These are phyloP conservation scores for Sungouiella blattae DNA, from an alignment of 805 yeast genomes.

Conservation along the genomic window DNA sequence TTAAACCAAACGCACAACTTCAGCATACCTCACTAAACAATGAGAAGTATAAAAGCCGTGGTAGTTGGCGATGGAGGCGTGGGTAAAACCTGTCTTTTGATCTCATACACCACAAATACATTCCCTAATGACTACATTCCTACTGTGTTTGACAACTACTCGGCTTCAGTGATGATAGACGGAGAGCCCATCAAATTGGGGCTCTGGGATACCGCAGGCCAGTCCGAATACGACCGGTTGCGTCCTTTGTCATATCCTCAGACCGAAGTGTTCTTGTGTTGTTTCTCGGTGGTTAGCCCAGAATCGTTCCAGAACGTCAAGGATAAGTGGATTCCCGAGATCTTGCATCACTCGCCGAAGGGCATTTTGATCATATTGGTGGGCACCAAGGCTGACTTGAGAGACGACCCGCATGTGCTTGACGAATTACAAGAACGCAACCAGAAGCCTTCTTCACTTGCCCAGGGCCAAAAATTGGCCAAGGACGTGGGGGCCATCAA, in stretches of 20 bases:
- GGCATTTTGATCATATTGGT: slow-evolving; percentile 67
- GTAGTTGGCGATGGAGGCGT: slow-evolving; percentile 96
- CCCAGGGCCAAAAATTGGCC: slow-evolving; percentile 66
- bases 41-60: slow-evolving; percentile 89
- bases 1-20: no score
- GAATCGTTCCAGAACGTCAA: slow-evolving; percentile 76
- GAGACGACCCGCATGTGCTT: slow-evolving; percentile 76
- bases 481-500: slow-evolving; percentile 67
- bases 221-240: slow-evolving; percentile 84
- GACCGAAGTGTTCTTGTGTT: slow-evolving; percentile 81
- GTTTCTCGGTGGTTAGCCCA: slow-evolving; percentile 82
- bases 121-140: slow-evolving; percentile 94
- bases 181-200: slow-evolving; percentile 81
- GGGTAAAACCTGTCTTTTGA: slow-evolving; percentile 86
- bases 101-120: slow-evolving; percentile 86
- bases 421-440: slow-evolving; percentile 64
- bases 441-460: slow-evolving; percentile 54
- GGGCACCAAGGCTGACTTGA: slow-evolving; percentile 85
- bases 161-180: slow-evolving; percentile 80
- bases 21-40: no score
- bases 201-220: slow-evolving; percentile 96
- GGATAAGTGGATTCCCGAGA: slow-evolving; percentile 77
- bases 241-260: slow-evolving; percentile 91
- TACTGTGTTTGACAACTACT: slow-evolving; percentile 88
- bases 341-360: slow-evolving; percentile 75